Evolutionary conservation across 208 protist species (phyloP).

Genomic region (Plasmodiophora brassicae): DNA sequence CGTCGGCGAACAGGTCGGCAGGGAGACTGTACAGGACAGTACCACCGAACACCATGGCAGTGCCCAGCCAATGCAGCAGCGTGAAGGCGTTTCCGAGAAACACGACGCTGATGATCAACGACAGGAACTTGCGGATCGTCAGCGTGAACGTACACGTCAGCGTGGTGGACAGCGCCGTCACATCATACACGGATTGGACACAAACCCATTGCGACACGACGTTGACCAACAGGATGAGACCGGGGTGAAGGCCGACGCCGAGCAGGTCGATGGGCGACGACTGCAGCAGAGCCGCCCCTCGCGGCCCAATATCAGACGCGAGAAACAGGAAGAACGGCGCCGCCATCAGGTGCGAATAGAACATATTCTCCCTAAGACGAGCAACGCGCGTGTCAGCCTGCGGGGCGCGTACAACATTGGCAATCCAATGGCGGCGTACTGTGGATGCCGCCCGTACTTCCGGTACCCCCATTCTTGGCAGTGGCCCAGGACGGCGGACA

Average conservation of each 20-base stretch:
- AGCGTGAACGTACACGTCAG: slow-evolving; percentile 26
- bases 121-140: background rate
- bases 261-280: background rate
- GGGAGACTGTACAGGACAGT: slow-evolving; percentile 3
- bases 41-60: background rate
- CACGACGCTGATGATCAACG: background rate
- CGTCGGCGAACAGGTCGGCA: too few relatives aligned
- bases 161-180: background rate
- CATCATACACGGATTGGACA: background rate
- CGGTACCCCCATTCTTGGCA: slow-evolving; percentile 8
- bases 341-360: background rate
- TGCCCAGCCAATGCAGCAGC: background rate
- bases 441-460: background rate
- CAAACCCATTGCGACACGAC: background rate
- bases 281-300: background rate
- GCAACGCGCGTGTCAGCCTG: too few relatives aligned
- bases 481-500: background rate
- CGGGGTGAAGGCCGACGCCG: background rate
- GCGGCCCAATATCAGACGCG: background rate
- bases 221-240: background rate
- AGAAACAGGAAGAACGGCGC: background rate
- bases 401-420: too few relatives aligned
- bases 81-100: background rate
- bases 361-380: background rate
- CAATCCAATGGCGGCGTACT: too few relatives aligned